Base-by-base conservation (phyloP, 371 early-diverging fungal species). In the Batrachochytrium dendrobatidis region DNA sequence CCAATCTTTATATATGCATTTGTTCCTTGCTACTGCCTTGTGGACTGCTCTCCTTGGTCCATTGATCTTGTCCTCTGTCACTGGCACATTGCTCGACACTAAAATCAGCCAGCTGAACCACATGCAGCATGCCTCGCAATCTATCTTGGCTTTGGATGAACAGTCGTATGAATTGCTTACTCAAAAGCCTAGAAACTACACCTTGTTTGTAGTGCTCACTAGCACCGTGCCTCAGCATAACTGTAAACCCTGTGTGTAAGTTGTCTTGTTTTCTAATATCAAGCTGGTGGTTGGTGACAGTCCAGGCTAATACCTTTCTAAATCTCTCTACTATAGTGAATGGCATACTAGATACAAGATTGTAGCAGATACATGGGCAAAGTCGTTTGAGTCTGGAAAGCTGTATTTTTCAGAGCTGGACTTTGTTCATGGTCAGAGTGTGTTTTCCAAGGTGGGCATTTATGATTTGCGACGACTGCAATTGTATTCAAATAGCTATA, bases 191-290 rank as follows among this genome's bases (percentile, higher is more conserved):
- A 73, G 92, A 34, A 85, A 87, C 67, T 92, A 87, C 67, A 84
- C 87, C 25, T 56, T 88, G 50, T 81, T 86, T 25, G 81, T 87
- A 3, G 68, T 89, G 24, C 71, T 92, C 53, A 92, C 92, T 25
- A 88, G 91, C 5, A 58, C 83, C 35, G 73, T 75, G n/a, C 73
- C 81, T 20, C 75, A 83, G 49, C 79, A 86, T 62, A 71, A 79
- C 44, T 92, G 92, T 66, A 60, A 62, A 24, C 87, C 88, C 28
- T 92, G 92, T 81, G 73, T 72, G 92, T 88, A 81, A 63, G 45
- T 28, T 31, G n/a, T n/a, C 5, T 39, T 20, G 20, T 39, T n/a
- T n/a, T n/a, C n/a, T n/a, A n/a, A n/a, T n/a, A n/a, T n/a, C n/a
- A n/a, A n/a, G n/a, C n/a, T n/a, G n/a, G n/a, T n/a, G n/a, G n/a